Evolutionary conservation across 768 basidiomycete genomes (phyloP), one percentile per base, ranked within the genome.

Genomic region (Exsudoporus frostii): DNA sequence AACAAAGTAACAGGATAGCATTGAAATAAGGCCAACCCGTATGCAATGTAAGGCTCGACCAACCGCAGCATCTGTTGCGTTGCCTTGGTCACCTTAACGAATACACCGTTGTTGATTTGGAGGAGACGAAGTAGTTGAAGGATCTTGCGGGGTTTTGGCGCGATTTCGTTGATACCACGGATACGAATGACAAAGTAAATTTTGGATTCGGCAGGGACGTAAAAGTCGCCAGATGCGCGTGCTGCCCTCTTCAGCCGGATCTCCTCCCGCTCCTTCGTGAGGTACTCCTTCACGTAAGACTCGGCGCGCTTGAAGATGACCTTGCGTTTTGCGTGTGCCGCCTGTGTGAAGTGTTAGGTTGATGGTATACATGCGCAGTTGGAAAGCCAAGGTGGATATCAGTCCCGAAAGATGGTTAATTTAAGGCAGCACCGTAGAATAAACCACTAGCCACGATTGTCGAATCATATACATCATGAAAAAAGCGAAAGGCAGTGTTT

Each of bases 261-360:
- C 78, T 98, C 93, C 78, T 98, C 97, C 78, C 83, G 85, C 84
- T 99, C 97, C 77, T 87, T 86, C 57, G 79, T 58, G 50, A 90
- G 75, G 74, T 98, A 98, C 78, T 98, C 96, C 82, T 98, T 96
- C 62, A 98, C 94, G 74, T 97, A 98, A 54, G 88, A 75, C 76
- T 98, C 96, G 34, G 97, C 97, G 57, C 97, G 91, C 87, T 98
- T 98, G 88, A 98, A 98, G 79, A 98, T 85, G 72, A 97, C 86
- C 75, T 88, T 90, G 76, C 97, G 88, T 81, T 96, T 95, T 54
- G 91, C 86, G 71, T 88, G 89, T 65, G 84, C 77, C 43, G 86
- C 88, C 95, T 98, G 67, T 34, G 50, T 54, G 40, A 42, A 47
- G n/a, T 39, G 51, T 52, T 63, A 41, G 55, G 48, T 34, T 17